Evolutionary conservation across 2,329 filamentous ascomycete species (phyloP).

Genomic region (Apiospora saccharicola): DNA sequence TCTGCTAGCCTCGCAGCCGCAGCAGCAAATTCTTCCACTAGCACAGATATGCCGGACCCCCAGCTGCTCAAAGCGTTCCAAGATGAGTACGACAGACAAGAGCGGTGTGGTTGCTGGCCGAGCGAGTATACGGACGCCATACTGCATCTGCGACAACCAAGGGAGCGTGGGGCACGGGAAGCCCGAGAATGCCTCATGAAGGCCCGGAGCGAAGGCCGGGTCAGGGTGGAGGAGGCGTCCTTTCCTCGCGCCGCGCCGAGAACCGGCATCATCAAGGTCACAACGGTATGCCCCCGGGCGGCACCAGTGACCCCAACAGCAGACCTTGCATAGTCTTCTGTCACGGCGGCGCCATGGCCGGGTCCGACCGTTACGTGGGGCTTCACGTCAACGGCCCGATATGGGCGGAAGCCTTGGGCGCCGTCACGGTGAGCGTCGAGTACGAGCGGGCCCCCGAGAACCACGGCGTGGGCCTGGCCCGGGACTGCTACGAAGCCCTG

Average conservation of each 20-base stretch:
- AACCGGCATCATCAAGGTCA: conserved; percentile 37
- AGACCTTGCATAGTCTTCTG: conserved; percentile 43
- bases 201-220: neutral
- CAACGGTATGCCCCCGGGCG: neutral
- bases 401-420: conserved; percentile 41
- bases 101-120: neutral
- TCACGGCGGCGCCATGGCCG: conserved; percentile 42
- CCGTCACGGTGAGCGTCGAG: conserved; percentile 43
- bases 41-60: conserved; percentile 3
- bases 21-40: neutral
- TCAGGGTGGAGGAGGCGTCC: conserved; percentile 18
- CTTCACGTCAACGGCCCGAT: conserved; percentile 40
- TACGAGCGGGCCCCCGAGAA: conserved; percentile 43
- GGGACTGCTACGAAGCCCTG: conserved; percentile 50
- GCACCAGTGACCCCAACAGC: conserved; percentile 26
- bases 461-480: conserved; percentile 37
- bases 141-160: conserved; percentile 15
- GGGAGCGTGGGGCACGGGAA: conserved; percentile 12
- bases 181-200: conserved; percentile 13
- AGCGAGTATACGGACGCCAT: conserved; percentile 13
- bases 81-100: conserved; percentile 17
- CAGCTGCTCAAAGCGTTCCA: conserved; percentile 19
- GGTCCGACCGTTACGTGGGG: conserved; percentile 42
- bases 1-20: neutral
- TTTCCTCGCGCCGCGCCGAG: neutral